Conservation (phyloP, 2,329 filamentous ascomycete species). For the Aspergillus versicolor region DNA sequence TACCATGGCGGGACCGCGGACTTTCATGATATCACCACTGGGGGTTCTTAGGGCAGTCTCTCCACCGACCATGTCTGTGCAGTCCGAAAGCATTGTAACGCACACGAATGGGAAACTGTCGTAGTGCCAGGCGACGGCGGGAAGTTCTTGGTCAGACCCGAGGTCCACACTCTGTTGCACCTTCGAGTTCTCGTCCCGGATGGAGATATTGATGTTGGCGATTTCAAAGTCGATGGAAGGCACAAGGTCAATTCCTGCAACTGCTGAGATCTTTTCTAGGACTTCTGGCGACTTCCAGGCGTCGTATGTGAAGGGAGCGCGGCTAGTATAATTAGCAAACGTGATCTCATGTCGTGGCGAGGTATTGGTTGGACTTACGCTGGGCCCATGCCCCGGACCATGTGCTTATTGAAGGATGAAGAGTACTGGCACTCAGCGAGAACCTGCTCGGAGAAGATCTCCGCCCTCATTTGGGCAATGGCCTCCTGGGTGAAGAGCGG, state of each 20-base stretch:
- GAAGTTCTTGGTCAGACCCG: conserved; percentile 26
- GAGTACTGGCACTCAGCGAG: background rate
- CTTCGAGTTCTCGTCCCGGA: background rate
- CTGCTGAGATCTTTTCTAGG: background rate
- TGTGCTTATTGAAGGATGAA: background rate
- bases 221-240: background rate
- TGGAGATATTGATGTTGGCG: background rate
- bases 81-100: conserved; percentile 65
- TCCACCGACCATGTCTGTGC: conserved; percentile 61
- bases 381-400: background rate
- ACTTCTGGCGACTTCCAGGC: background rate
- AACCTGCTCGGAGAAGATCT: background rate
- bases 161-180: background rate
- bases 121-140: conserved; percentile 15
- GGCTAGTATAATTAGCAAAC: background rate
- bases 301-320: background rate
- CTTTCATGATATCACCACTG: conserved; percentile 1
- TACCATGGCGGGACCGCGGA: conserved; percentile 50
- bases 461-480: conserved; percentile 57
- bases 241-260: background rate
- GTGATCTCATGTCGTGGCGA: background rate
- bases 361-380: background rate
- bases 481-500: conserved; percentile 62
- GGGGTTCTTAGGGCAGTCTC: conserved; percentile 56
- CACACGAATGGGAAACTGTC: conserved; percentile 42